A percentile compares a stretch with the other conserved stretches of the same genome.
Conservation (phyloP, 2,329 filamentous ascomycete species). For the Ophiostoma novo-ulmi region DNA sequence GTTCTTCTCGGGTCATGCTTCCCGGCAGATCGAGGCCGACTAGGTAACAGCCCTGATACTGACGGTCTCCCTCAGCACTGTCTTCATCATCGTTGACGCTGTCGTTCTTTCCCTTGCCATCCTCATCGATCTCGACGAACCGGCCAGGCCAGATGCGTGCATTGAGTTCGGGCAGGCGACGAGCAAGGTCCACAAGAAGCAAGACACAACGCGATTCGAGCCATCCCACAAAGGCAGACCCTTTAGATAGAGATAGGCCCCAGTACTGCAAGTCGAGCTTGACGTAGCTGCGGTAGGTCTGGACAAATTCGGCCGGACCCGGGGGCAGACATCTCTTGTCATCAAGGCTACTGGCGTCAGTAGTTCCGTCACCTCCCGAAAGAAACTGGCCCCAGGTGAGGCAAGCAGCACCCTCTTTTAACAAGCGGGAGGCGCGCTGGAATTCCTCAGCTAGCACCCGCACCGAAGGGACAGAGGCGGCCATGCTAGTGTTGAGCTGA, state of each 20-base stretch:
- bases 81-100: constrained; percentile 34
- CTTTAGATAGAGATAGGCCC: constrained; percentile 52
- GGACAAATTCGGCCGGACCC: constrained; percentile 46
- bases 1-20: constrained; percentile 38
- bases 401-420: constrained; percentile 32
- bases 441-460: constrained; percentile 50
- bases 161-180: constrained; percentile 46
- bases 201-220: constrained; percentile 56
- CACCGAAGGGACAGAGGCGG: constrained; percentile 50
- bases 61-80: constrained; percentile 32
- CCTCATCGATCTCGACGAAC: constrained; percentile 41
- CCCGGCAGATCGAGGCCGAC: constrained; percentile 47
- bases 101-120: background rate
- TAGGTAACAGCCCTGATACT: constrained; percentile 58
- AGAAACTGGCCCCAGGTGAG: constrained; percentile 34
- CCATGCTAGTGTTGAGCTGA: constrained; percentile 54
- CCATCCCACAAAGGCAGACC: constrained; percentile 56
- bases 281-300: constrained; percentile 49
- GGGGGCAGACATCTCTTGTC: constrained; percentile 2
- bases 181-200: constrained; percentile 55
- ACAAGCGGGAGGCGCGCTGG: constrained; percentile 39
- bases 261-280: constrained; percentile 62
- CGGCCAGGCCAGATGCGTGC: constrained; percentile 59
- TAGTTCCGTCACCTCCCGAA: constrained; percentile 17
- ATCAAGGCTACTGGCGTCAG: background rate